phyloP scores from a whole-genome alignment of 441 rosid species.

The Macaranga tanarius region DNA sequence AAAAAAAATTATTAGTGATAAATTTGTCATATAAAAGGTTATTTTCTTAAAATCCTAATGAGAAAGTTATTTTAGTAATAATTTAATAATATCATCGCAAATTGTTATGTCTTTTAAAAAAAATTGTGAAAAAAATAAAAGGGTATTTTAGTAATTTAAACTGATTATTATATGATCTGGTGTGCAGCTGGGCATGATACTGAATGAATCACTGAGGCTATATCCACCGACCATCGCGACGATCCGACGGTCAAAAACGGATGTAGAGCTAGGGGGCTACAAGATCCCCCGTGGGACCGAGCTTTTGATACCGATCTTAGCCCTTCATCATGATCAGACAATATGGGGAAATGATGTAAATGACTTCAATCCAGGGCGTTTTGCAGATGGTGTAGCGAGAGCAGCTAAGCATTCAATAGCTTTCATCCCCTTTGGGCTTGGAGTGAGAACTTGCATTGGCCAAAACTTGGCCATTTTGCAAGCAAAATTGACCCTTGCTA shows the following conservation, averaged over 20 bases:
- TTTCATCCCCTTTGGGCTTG: slow-evolving; percentile 87
- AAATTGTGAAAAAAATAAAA: too few relatives aligned
- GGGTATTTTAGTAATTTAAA: not conserved
- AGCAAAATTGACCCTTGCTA: slow-evolving; percentile 69
- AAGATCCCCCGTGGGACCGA: slow-evolving; percentile 86
- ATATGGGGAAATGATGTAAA: slow-evolving; percentile 86
- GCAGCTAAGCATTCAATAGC: slow-evolving; percentile 71
- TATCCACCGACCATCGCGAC: slow-evolving; percentile 91
- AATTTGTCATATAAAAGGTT: slow-evolving; percentile 8
- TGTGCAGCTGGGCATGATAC: slow-evolving; percentile 77
- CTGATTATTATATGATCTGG: not conserved
- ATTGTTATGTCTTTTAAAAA: too few relatives aligned
- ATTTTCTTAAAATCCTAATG: not conserved
- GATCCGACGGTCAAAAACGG: slow-evolving; percentile 69
- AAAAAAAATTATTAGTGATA: not conserved
- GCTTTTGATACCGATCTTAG: slow-evolving; percentile 76
- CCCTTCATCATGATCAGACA: slow-evolving; percentile 86
- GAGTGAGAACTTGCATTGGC: slow-evolving; percentile 81
- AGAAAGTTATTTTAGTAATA: too few relatives aligned
- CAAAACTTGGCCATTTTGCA: slow-evolving; percentile 86
- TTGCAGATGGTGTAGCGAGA: slow-evolving; percentile 64
- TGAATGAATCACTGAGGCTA: slow-evolving; percentile 77
- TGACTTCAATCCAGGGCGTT: slow-evolving; percentile 86
- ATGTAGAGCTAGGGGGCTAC: slow-evolving; percentile 73
- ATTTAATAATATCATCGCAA: too few relatives aligned